Base-by-base conservation (phyloP, 2,329 filamentous ascomycete species). In the Penicillium sp. region DNA sequence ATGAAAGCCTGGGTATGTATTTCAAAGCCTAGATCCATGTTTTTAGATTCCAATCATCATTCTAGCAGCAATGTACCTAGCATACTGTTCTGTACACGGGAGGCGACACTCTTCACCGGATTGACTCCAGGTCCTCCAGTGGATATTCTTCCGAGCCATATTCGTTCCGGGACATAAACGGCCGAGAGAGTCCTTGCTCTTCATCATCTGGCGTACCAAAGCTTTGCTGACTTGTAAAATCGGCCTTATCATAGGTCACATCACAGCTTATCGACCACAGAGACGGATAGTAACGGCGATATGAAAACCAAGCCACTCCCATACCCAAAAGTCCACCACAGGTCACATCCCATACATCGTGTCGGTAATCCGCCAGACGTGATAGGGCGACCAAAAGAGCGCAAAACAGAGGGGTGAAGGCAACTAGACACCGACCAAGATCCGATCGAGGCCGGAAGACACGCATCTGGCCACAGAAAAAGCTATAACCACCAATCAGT, bases 261-360 rank as follows among this genome's bases (percentile, higher is more conserved):
- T 81, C 79, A 63, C 85, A 87, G n/a, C 71, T 69, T 14, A 65
- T 63, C n/a, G 77, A 79, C 45, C 78, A 71, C 54, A 87, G 66
- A 4, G 78, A 72, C 0, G 85, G 85, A 66, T 83, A 88, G 66
- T 88, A 88, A 50, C 85, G 75, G 53, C 84, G 75, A 68, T 87
- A 88, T 8, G 82, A 83, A 59, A 84, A 82, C 68, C 80, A 83
- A 14, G 84, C 80, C 3, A 87, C 75, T 1, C 74, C 54, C 29
- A 85, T 74, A 0, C 86, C 85, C 7, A 88, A 67, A 21, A 83
- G 53, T 16, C 79, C 81, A 0, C 85, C 85, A 7, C 75, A 75
- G 3, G 81, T 82, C 5, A 88, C 85, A 69, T 88, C 85, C 56
- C 82, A 86, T 2, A 87, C 82, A 69, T 88, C 85, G 60, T 88